A percentile compares a stretch with the other conserved stretches of the same genome.
phyloP scores from a whole-genome alignment of 163 green algal genomes.

The Chloroidium sp. region DNA sequence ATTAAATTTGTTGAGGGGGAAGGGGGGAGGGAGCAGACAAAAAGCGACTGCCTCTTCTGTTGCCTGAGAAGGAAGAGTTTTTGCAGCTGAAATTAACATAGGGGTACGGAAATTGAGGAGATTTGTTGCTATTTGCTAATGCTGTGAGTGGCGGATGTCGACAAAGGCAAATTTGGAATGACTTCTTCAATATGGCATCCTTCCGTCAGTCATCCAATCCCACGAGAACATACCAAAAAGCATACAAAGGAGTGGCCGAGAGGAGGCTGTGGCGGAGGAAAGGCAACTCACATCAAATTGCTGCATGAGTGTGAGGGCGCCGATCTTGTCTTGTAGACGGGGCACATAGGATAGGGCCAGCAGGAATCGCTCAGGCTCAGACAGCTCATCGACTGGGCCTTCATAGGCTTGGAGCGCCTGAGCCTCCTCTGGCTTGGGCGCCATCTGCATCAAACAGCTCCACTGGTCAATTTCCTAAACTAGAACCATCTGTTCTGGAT shows the following conservation, averaged over 20 bases:
- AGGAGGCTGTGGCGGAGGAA: neutral
- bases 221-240: no score
- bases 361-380: slow-evolving; percentile 52
- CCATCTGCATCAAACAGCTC: slow-evolving; percentile 25
- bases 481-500: neutral
- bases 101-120: neutral
- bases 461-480: neutral
- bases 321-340: slow-evolving; percentile 43
- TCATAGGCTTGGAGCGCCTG: slow-evolving; percentile 26
- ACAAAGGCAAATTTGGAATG: neutral
- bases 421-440: slow-evolving; percentile 44
- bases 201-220: no score
- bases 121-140: neutral
- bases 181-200: neutral
- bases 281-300: slow-evolving; percentile 21
- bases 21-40: no score
- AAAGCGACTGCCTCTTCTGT: no score
- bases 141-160: neutral
- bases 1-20: no score
- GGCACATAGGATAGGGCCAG: slow-evolving; percentile 38
- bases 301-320: slow-evolving; percentile 21
- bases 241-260: no score
- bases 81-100: neutral
- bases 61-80: no score
- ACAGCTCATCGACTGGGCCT: slow-evolving; percentile 29